Evolutionary conservation across 108 stramenopile species (phyloP).

Genomic region (Pseudonitzschia multiseries): DNA sequence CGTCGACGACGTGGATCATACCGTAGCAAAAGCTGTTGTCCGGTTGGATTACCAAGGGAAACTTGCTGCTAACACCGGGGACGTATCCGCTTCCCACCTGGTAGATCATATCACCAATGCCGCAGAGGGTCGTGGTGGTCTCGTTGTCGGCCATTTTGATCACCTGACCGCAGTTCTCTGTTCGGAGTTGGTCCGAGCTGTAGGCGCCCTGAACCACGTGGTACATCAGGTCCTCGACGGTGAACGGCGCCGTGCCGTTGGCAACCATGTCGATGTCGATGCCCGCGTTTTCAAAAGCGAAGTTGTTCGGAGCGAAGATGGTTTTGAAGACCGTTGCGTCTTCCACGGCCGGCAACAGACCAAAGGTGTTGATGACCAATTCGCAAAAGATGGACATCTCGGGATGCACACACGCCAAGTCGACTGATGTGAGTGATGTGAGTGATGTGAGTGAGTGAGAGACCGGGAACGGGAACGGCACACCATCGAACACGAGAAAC

Average conservation of each 20-base stretch:
- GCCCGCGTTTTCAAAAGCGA: conserved; percentile 37
- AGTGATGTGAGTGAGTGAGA: no score
- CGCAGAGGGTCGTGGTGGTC: conserved; percentile 1
- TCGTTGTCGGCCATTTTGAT: not conserved
- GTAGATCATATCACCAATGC: not conserved
- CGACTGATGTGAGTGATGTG: no score
- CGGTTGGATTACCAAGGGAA: conserved; percentile 24
- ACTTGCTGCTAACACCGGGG: not conserved
- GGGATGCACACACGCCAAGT: no score
- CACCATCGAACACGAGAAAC: no score
- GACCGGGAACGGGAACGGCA: no score
- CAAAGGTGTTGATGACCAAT: not conserved
- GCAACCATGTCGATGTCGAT: conserved; percentile 1
- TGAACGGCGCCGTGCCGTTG: no score
- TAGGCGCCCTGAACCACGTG: not conserved
- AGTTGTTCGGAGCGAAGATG: conserved; percentile 50
- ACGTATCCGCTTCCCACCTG: not conserved
- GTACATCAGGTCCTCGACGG: conserved; percentile 16
- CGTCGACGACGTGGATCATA: conserved; percentile 53
- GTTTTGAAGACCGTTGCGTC: not conserved
- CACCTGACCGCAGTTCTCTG: not conserved
- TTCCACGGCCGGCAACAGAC: not conserved
- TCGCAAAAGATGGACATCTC: not conserved
- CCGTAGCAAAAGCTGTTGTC: conserved; percentile 51
- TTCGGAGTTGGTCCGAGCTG: not conserved